Conservation (phyloP, 495 filamentous ascomycete genomes). For the Lasiosphaeria miniovina region DNA sequence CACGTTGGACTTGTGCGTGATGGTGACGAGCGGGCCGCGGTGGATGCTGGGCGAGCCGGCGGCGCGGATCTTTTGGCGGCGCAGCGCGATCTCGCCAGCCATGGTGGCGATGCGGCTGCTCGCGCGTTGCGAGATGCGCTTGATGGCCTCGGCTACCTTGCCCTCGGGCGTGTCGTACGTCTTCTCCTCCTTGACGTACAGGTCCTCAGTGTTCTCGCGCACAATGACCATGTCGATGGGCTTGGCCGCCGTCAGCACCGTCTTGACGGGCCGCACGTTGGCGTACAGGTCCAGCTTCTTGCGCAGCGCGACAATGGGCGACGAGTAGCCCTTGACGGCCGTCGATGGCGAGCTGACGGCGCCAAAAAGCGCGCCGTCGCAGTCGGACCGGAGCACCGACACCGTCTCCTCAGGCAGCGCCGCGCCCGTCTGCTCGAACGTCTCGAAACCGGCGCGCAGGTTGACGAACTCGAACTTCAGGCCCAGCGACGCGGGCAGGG, state of each 20-base stretch:
- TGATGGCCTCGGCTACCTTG: slow-evolving; percentile 94
- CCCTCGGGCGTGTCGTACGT: slow-evolving; percentile 70
- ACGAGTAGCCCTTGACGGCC: slow-evolving; percentile 91
- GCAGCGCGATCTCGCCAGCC: slow-evolving; percentile 89
- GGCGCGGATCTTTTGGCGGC: slow-evolving; percentile 73
- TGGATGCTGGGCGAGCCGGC: slow-evolving; percentile 53
- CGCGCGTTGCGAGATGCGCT: slow-evolving; percentile 86
- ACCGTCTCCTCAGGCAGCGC: slow-evolving; percentile 91
- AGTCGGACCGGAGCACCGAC: slow-evolving; percentile 77
- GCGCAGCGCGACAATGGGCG: slow-evolving; percentile 93
- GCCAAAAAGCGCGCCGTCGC: slow-evolving; percentile 94
- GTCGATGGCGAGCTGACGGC: slow-evolving; percentile 89
- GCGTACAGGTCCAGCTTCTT: slow-evolving; percentile 94
- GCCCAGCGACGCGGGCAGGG: slow-evolving; percentile 74
- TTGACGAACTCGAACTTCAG: slow-evolving; percentile 92
- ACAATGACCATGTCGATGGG: slow-evolving; percentile 97
- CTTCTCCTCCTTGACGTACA: slow-evolving; percentile 97
- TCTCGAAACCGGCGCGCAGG: slow-evolving; percentile 88
- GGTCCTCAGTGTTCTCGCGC: slow-evolving; percentile 96
- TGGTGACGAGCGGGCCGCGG: slow-evolving; percentile 74
- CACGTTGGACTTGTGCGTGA: slow-evolving; percentile 98
- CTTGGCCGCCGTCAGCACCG: slow-evolving; percentile 55
- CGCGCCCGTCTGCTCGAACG: slow-evolving; percentile 81
- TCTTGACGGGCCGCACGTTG: slow-evolving; percentile 96
- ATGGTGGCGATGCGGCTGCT: slow-evolving; percentile 82